Base-by-base conservation (phyloP, 768 basidiomycete species). In the Termitomyces sp. region DNA sequence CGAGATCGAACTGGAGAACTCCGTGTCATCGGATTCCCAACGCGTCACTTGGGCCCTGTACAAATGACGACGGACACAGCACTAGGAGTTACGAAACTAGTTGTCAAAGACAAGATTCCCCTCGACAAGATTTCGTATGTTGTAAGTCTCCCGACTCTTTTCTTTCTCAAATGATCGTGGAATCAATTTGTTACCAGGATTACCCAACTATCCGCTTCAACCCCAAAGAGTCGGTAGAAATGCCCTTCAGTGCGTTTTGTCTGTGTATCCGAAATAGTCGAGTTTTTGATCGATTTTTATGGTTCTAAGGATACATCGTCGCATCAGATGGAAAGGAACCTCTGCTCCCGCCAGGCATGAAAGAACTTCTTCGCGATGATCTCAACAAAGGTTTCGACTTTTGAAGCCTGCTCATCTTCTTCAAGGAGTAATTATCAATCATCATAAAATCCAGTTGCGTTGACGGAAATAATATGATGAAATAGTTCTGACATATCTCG, bases 11-110 rank as follows among this genome's bases (percentile, higher is more conserved):
- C 96, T 2, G 82, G 85, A 1, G 92, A 96, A 67, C 81, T 99
- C 36, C 87, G 96, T 31, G 79, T 79, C 16, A 74, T 94, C 37
- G 94, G 94, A 1, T 99, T 96, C 69, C 90, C 92, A 1, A 82
- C 82, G 6, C 82, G 97, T 32, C 91, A 90, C 70, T 77, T 99
- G 8, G 94, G 94, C 0, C 75, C 85, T 2, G 77, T 93, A 1
- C 97, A 99, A 72, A 99, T 99, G 97, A 98, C 97, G 32, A 99
- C 97, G 0, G 96, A 99, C 72, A 98, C 96, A 1, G 96, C 96
- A 1, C 76, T 98, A 0, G 92, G 89, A 5, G 96, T 97, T 4
- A 92, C 93, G 0, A 94, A 93, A 67, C 71, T 83, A 4, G 87
- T 95, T 16, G 86, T 94, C 0, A 71, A 86, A 47, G 90, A 94